Evolutionary conservation across 148 eudicot genomes (phyloP), one percentile per base, ranked within the genome.

Genomic region (Cornus controversa): DNA sequence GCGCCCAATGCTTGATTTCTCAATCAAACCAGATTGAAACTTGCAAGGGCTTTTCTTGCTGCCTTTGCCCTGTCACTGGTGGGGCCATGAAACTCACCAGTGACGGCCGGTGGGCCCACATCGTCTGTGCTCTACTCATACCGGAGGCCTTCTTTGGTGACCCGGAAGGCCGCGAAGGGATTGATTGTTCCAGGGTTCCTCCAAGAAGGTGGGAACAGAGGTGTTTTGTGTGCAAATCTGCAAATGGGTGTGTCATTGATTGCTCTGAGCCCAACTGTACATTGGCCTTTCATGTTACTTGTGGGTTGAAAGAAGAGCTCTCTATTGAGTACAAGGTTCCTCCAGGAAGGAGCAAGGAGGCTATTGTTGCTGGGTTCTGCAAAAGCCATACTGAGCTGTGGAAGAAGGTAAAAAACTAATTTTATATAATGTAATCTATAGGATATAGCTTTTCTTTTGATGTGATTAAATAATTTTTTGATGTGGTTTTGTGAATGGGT

Each of bases 101-200:
- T 0, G 89, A 93, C 10, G 89, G 89, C 8, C 66, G 65, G 20
- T 93, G 97, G 97, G 98, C 99, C 1, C 99, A 96, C 70, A 73
- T 96, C 18, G 88, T 89, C 9, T 96, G 99, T 10, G 90, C 98
- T 1, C 80, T 96, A 6, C 74, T 89, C 0, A 94, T 96, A 2
- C 99, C 99, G 0, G 99, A 96, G 60, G 99, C 93, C 24, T 96
- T 91, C 76, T 96, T 96, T 25, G 75, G 18, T n/a, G 94, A 96
- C 23, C 81, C 93, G 0, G 92, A 86, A 69, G 98, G 94, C 0
- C 77, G 99, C 67, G 90, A 91, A 26, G 92, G 94, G 58, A 91
- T 96, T 7, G 89, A 96, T 66, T 89, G 90, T 53, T 86, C 89
- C 6, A 75, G 76, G 77, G 86, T 96, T 11, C 91, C 94, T 2